Evolutionary conservation across 306 rosid genomes (phyloP).

Genomic region (Gynostemma pentaphyllum): DNA sequence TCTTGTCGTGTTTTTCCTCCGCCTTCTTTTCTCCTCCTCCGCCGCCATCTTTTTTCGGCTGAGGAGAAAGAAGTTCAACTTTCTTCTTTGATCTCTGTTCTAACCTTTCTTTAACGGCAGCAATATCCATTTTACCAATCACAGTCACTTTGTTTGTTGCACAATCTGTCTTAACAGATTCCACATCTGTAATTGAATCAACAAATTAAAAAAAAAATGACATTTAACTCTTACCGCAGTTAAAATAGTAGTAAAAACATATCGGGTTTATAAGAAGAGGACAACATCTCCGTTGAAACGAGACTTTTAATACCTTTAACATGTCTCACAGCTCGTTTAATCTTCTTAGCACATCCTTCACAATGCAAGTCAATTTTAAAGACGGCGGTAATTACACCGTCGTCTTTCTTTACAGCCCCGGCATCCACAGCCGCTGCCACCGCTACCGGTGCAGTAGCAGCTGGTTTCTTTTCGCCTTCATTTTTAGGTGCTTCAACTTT

Average conservation of each 20-base stretch:
- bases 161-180: constrained; percentile 40
- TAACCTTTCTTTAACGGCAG: constrained; percentile 32
- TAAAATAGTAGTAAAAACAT: too few species aligned
- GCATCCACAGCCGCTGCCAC: constrained; percentile 9
- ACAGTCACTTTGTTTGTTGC: constrained; percentile 51
- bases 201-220: not conserved
- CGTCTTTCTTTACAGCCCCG: constrained; percentile 33
- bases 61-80: constrained; percentile 60
- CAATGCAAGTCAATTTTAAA: constrained; percentile 71
- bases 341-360: constrained; percentile 70
- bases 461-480: constrained; percentile 54
- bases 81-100: constrained; percentile 53
- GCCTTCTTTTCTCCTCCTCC: constrained; percentile 31
- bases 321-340: constrained; percentile 39
- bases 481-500: constrained; percentile 27
- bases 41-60: constrained; percentile 44
- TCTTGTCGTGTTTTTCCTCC: constrained; percentile 28
- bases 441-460: not conserved
- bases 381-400: constrained; percentile 28
- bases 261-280: too few species aligned
- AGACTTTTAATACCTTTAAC: constrained; percentile 38
- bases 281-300: too few species aligned
- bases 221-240: not conserved
- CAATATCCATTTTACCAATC: constrained; percentile 47
- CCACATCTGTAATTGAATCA: constrained; percentile 40